Conservation (phyloP, 371 early-diverging fungal species). For the Capillidium heterosporum region DNA sequence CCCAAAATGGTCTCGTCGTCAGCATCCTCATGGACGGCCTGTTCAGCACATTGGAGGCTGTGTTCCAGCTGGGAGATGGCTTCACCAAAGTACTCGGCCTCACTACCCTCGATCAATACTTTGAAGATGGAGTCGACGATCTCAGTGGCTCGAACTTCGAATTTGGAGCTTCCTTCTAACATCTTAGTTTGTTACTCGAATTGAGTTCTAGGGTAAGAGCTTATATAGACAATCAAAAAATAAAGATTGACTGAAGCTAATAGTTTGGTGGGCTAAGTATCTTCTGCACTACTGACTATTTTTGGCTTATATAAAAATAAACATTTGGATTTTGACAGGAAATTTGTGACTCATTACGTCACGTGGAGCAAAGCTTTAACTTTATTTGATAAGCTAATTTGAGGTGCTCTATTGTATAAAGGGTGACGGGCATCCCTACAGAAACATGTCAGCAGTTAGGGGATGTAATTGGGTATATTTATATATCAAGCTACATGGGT, state of each 20-base stretch:
- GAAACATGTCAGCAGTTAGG: not conserved
- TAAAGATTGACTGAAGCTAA: not conserved
- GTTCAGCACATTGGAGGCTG: constrained; percentile 25
- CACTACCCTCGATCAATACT: constrained; percentile 24
- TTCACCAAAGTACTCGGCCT: constrained; percentile 29
- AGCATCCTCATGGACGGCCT: constrained; percentile 19
- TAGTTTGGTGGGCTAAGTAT: not conserved
- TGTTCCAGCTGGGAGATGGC: constrained; percentile 30
- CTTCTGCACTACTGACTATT: not conserved
- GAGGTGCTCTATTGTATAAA: too few relatives aligned
- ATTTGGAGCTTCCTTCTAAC: not conserved
- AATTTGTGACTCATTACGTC: too few relatives aligned
- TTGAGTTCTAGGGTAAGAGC: not conserved
- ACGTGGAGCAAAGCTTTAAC: too few relatives aligned
- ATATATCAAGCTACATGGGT: not conserved
- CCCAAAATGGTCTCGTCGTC: constrained; percentile 29
- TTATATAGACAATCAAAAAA: not conserved
- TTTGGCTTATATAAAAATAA: not conserved
- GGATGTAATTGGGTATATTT: not conserved
- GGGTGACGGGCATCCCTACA: not conserved
- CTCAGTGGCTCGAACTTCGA: not conserved
- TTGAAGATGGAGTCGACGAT: constrained; percentile 18
- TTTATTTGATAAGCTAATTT: too few relatives aligned
- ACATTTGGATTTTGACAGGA: too few relatives aligned
- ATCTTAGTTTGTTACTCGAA: not conserved